Evolutionary conservation across 352 stramenopile genomes (phyloP), one percentile per base, ranked within the genome.

Genomic region (Phytophthora palmivora): DNA sequence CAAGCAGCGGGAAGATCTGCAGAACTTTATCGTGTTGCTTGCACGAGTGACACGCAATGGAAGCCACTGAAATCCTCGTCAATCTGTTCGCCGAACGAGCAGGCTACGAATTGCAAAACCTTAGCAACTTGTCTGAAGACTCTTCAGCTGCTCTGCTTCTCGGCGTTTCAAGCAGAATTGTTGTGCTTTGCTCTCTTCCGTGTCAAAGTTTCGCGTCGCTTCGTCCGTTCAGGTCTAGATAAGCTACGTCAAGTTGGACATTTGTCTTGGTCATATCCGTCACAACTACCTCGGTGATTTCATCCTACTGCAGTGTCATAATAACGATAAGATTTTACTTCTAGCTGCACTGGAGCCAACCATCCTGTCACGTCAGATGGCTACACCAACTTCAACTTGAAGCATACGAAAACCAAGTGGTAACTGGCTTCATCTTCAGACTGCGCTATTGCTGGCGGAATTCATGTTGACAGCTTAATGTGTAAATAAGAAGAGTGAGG

Each of bases 311-410:
- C 24, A 28, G 24, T 28, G 24, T 28, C 24, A 6, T 28, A 3
- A 28, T 6, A 6, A 6, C 24, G 24, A 28, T 28, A 28, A 3
- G 24, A 28, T 28, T n/a, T n/a, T n/a, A n/a, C n/a, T n/a, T n/a
- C 24, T 28, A 28, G 3, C 24, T 28, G 24, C 24, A 28, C 24
- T 28, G 24, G 24, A 28, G 24, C 24, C 24, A 28, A 28, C 24
- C 47, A 34, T 44, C 16, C 24, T 21, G 6, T 39, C 4, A 6
- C n/a, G 26, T 37, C 41, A 28, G n/a, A 60, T 55, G 52, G 36
- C 34, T 56, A 55, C 39, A 58, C 12, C 1, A 14, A 70, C 61
- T 66, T 70, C 62, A 70, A 61, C 55, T 66, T 66, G 54, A 18
- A 18, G 8, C 42, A 57, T 70, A 70, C 54, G 60, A 55, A 65